phyloP scores from a whole-genome alignment of 305 asterid genomes.

The Fraxinus ornus region DNA sequence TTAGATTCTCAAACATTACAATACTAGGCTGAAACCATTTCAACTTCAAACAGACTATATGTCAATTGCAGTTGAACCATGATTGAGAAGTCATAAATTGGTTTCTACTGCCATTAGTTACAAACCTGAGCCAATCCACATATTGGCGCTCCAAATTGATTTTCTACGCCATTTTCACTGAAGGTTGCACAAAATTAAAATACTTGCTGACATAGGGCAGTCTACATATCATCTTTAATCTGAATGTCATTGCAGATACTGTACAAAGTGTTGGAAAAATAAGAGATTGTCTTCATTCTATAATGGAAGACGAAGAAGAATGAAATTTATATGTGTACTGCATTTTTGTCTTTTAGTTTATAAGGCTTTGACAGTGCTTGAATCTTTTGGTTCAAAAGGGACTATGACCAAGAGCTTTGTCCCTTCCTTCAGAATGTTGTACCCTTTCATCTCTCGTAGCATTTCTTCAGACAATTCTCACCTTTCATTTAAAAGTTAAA shows the following conservation, averaged over 20 bases:
- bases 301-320: neutral
- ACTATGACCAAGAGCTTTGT: neutral
- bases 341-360: neutral
- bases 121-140: neutral
- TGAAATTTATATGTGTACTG: neutral
- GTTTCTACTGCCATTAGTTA: neutral
- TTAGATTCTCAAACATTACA: neutral
- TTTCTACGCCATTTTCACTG: neutral
- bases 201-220: neutral
- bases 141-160: neutral
- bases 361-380: neutral
- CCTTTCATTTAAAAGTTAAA: neutral
- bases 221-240: neutral
- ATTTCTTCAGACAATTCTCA: neutral
- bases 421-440: neutral
- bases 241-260: neutral
- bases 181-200: neutral
- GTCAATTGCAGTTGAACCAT: neutral
- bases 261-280: neutral
- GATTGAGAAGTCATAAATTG: neutral
- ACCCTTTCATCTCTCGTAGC: neutral
- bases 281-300: neutral
- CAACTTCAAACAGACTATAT: neutral
- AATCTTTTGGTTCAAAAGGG: neutral
- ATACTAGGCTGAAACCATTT: neutral